A percentile compares a stretch with the other conserved stretches of the same genome.
phyloP scores from a whole-genome alignment of 1,284 basidiomycete species.

The Fomitopsis palustris region DNA sequence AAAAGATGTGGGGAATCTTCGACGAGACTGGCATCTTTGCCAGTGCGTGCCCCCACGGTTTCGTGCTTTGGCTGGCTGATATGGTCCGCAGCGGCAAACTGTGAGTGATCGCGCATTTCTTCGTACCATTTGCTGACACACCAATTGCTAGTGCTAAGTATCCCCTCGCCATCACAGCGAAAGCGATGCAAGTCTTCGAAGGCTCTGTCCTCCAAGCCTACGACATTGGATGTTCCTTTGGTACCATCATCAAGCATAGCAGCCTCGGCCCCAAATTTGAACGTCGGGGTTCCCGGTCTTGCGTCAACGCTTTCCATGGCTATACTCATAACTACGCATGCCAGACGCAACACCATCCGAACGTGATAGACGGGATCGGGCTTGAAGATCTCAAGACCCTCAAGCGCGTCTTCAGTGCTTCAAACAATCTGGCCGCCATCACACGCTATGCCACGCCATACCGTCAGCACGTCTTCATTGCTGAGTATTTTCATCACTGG shows the following conservation, averaged over 20 bases:
- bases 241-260: background rate
- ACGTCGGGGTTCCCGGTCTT: constrained; percentile 2
- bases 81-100: constrained; percentile 30
- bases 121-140: constrained; percentile 10
- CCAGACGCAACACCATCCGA: constrained; percentile 23
- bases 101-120: constrained; percentile 20
- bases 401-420: constrained; percentile 25
- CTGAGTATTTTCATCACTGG: constrained; percentile 23
- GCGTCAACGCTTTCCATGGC: constrained; percentile 24
- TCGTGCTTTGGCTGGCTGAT: constrained; percentile 20
- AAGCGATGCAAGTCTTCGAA: constrained; percentile 20
- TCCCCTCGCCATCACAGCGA: constrained; percentile 23
- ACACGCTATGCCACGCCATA: constrained; percentile 23
- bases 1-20: constrained; percentile 30
- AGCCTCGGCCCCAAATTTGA: constrained; percentile 13
- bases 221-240: constrained; percentile 7
- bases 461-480: constrained; percentile 21
- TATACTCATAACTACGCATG: constrained; percentile 25
- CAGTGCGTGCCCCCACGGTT: constrained; percentile 26
- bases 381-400: constrained; percentile 28
- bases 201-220: background rate
- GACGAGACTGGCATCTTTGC: constrained; percentile 31
- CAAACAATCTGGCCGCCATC: constrained; percentile 19
- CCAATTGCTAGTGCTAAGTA: constrained; percentile 31
- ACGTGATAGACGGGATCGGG: constrained; percentile 18